Base-by-base conservation (phyloP, 139 green algal genomes). In the Zygnema circumcarinatum region DNA sequence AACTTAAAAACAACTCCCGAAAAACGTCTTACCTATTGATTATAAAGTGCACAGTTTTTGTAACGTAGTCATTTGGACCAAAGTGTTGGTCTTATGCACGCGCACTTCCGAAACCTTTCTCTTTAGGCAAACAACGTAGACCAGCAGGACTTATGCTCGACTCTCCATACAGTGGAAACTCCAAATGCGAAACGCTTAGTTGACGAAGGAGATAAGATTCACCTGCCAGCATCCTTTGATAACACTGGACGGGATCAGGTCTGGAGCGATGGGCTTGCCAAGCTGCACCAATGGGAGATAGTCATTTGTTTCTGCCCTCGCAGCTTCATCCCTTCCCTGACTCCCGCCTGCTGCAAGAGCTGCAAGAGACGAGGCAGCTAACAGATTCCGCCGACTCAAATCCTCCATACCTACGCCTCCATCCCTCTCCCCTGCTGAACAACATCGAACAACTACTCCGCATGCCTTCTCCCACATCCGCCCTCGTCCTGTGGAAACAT, bases 171-270 rank as follows among this genome's bases (percentile, higher is more conserved):
- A n/a, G 54, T 72, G 54, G 54, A 72, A 72, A 29, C 25, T 29
- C 25, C 54, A 72, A 29, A 72, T 33, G 25, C 25, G 54, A 25
- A 25, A 72, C 25, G 54, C 20, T 21, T 35, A 35, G 11, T 22
- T 20, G 33, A 22, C 22, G 20, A 35, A 11, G 11, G 72, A 35
- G 16, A 22, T 32, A 16, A 22, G 22, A 20, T 29, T 33, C 54
- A 72, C 54, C 54, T 79, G 72, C 72, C 72, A 79, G 72, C 72
- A 79, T 32, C 72, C 72, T 32, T 84, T 81, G 52, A 84, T 81
- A 32, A 81, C 81, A 25, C 20, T 21, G 31, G 56, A 84, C 20
- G 56, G 76, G 41, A 81, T 68, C 56, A 84, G 22, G 76, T 52
- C 41, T 25, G 41, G 52, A 16, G 41, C 76, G 16, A 84, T 76